Percentiles rank a stretch among this genome's conserved stretches.
Conservation (phyloP, 352 stramenopile species). For the Elongisporangium prolatum region DNA sequence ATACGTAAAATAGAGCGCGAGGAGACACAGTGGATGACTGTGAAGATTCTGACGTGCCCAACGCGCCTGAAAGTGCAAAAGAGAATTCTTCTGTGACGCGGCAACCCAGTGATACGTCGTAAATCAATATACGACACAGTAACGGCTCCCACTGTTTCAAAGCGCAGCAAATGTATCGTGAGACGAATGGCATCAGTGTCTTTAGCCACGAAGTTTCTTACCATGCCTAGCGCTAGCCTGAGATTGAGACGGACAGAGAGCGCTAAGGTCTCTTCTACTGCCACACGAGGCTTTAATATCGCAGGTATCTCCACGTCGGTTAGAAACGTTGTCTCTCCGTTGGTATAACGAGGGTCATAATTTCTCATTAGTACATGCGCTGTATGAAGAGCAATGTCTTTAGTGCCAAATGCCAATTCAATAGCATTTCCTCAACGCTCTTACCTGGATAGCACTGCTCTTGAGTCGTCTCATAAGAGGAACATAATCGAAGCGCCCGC, state of each 20-base stretch:
- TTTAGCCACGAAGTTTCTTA: constrained; percentile 11
- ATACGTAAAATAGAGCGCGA: constrained; percentile 46
- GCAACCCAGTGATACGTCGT: constrained; percentile 47
- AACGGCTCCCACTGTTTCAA: constrained; percentile 50
- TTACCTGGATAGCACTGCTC: constrained; percentile 1
- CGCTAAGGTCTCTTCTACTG: constrained; percentile 40
- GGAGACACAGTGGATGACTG: constrained; percentile 6
- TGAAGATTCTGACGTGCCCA: constrained; percentile 8
- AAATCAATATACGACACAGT: constrained; percentile 52
- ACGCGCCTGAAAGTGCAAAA: constrained; percentile 32
- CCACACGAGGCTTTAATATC: constrained; percentile 40
- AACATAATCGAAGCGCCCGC: constrained; percentile 20
- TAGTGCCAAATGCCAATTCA: too few relatives aligned
- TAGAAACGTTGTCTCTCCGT: constrained; percentile 40
- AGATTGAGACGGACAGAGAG: constrained; percentile 41
- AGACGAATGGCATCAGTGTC: neutral
- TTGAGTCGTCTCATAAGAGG: neutral
- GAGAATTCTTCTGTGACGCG: constrained; percentile 63
- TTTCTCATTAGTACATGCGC: constrained; percentile 45
- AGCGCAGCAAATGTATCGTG: neutral
- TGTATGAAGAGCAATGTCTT: neutral
- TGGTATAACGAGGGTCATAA: constrained; percentile 52
- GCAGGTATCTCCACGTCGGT: constrained; percentile 26
- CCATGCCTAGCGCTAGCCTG: constrained; percentile 47
- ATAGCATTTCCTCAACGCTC: constrained; percentile 8